Evolutionary conservation across 2,329 filamentous ascomycete species (phyloP).

Genomic region (Xylaria hypoxylon): DNA sequence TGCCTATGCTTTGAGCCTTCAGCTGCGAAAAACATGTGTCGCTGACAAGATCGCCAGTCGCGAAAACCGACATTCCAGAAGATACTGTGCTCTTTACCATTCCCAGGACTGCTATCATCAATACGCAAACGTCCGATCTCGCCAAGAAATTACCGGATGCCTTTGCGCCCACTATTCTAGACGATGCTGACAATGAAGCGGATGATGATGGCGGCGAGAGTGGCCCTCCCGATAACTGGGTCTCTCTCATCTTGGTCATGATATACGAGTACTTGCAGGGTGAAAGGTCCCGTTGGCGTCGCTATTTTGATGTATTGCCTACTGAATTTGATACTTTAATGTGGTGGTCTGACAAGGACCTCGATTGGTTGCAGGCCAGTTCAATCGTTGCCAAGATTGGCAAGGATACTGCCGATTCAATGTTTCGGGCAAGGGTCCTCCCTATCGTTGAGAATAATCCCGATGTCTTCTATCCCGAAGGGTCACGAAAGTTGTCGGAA

Average conservation of each 20-base stretch:
- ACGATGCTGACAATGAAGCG: conserved; percentile 55
- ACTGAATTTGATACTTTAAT: conserved; percentile 83
- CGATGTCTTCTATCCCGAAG: conserved; percentile 58
- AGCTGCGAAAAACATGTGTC: neutral
- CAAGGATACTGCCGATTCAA: conserved; percentile 74
- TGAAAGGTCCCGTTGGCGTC: conserved; percentile 74
- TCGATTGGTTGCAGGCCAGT: conserved; percentile 79
- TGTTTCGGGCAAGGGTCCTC: conserved; percentile 70
- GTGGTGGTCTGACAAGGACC: conserved; percentile 83
- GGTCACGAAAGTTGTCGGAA: conserved; percentile 54
- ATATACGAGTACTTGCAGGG: conserved; percentile 77
- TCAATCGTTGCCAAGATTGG: conserved; percentile 82
- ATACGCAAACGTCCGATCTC: conserved; percentile 77
- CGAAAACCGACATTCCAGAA: conserved; percentile 74
- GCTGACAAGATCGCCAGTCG: conserved; percentile 66
- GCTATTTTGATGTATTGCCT: conserved; percentile 83
- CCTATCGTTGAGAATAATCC: conserved; percentile 61
- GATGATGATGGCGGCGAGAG: conserved; percentile 52
- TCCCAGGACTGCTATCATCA: conserved; percentile 77
- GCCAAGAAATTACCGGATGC: conserved; percentile 66
- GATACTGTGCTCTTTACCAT: conserved; percentile 86
- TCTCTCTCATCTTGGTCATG: conserved; percentile 78
- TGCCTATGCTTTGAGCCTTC: neutral
- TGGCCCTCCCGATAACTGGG: conserved; percentile 64
- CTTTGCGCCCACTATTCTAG: conserved; percentile 55